phyloP scores from a whole-genome alignment of 1,284 basidiomycete species.

The Malassezia vespertilionis region DNA sequence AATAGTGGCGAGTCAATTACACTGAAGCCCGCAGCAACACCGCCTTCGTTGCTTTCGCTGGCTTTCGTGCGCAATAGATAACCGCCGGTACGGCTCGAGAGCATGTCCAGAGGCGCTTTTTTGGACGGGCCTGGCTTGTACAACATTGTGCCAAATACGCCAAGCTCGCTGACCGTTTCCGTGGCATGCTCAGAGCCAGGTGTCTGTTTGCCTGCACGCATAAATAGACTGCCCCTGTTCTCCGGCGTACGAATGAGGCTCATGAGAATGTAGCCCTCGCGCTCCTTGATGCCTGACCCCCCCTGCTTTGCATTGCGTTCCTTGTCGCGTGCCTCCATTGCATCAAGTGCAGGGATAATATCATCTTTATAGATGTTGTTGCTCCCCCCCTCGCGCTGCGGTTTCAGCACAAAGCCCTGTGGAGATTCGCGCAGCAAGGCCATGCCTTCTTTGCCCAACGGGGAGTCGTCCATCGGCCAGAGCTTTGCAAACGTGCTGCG shows the following conservation, averaged over 20 bases:
- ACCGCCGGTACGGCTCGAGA: slow-evolving; percentile 55
- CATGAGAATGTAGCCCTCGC: slow-evolving; percentile 81
- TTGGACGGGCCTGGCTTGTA: slow-evolving; percentile 52
- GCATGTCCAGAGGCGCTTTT: slow-evolving; percentile 29
- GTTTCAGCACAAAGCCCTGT: slow-evolving; percentile 71
- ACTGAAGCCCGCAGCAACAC: slow-evolving; percentile 80
- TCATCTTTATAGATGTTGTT: slow-evolving; percentile 84
- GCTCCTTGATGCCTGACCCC: slow-evolving; percentile 18
- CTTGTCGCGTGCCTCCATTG: slow-evolving; percentile 55
- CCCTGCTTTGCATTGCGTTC: slow-evolving; percentile 11
- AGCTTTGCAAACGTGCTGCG: slow-evolving; percentile 25
- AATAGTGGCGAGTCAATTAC: slow-evolving; percentile 72
- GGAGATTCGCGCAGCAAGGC: slow-evolving; percentile 54
- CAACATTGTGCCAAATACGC: slow-evolving; percentile 77
- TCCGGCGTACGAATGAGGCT: slow-evolving; percentile 69
- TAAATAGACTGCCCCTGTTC: slow-evolving; percentile 60
- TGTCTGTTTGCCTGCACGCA: slow-evolving; percentile 54
- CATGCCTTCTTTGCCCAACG: slow-evolving; percentile 51
- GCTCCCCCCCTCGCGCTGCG: slow-evolving; percentile 90
- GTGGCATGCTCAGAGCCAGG: slow-evolving; percentile 48
- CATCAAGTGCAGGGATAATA: slow-evolving; percentile 66
- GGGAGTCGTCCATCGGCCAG: slow-evolving; percentile 50
- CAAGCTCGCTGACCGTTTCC: slow-evolving; percentile 79
- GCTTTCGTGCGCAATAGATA: slow-evolving; percentile 87
- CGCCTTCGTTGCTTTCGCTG: slow-evolving; percentile 83